These are phyloP conservation scores for Epichloe baconii DNA, from an alignment of 2,329 filamentous ascomycete species.

Conservation along the genomic window DNA sequence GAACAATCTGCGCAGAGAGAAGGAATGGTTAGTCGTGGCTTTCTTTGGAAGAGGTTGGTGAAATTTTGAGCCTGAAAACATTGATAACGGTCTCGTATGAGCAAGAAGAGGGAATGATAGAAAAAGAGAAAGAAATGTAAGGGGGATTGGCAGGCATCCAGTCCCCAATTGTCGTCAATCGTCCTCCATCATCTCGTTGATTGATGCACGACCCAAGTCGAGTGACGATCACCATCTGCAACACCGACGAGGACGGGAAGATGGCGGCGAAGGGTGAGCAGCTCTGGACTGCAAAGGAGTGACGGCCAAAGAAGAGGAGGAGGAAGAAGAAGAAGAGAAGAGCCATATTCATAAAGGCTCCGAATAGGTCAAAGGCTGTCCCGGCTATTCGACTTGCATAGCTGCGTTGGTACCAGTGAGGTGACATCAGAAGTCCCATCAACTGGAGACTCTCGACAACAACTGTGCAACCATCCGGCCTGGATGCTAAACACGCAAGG, in stretches of 20 bases:
- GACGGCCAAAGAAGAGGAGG: not conserved
- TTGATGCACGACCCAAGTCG: slow-evolving; percentile 1
- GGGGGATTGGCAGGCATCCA: not conserved
- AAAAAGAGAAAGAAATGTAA: not conserved
- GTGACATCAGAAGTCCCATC: slow-evolving; percentile 2
- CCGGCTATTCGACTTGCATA: not conserved
- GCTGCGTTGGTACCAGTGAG: not conserved
- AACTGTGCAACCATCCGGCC: slow-evolving; percentile 1
- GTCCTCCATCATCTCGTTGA: not conserved
- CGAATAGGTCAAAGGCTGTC: not conserved
- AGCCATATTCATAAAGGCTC: not conserved
- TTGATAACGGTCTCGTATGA: not conserved
- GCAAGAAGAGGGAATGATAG: not conserved
- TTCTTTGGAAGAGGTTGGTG: not conserved
- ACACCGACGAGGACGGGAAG: not conserved
- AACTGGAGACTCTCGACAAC: not conserved
- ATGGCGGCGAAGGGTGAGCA: not conserved
- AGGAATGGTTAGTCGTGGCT: slow-evolving; percentile 1
- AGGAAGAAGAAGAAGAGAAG: not conserved
- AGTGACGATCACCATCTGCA: not conserved
- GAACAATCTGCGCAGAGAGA: slow-evolving; percentile 1
- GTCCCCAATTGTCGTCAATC: not conserved
- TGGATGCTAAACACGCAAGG: not conserved
- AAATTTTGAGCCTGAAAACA: not conserved
- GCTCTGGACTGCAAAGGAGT: not conserved